Evolutionary conservation across 2,329 filamentous ascomycete genomes (phyloP).

Genomic region (Sclerotinia spermophila): DNA sequence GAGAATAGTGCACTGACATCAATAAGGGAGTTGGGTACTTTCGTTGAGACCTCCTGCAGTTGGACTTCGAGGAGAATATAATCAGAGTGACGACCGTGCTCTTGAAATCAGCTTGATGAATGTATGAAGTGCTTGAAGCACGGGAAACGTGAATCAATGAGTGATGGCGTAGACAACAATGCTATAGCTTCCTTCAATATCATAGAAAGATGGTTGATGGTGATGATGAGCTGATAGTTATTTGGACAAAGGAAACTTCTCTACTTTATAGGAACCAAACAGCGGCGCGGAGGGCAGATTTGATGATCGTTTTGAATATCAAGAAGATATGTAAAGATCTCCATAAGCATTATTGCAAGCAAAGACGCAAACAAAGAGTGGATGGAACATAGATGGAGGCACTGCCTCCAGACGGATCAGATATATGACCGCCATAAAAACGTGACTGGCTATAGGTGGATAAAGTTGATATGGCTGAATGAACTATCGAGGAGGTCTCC

Average conservation of each 20-base stretch:
- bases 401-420: conserved; percentile 32
- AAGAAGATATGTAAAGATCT: conserved; percentile 24
- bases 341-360: neutral
- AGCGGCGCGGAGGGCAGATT: conserved; percentile 6
- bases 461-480: conserved; percentile 19
- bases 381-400: conserved; percentile 23
- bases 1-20: conserved; percentile 27
- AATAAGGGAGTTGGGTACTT: conserved; percentile 23
- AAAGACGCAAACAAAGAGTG: conserved; percentile 1
- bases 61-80: neutral
- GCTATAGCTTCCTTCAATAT: neutral
- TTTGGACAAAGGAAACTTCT: neutral
- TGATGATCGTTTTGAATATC: neutral
- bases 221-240: conserved; percentile 10
- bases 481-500: conserved; percentile 3
- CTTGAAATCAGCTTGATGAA: neutral
- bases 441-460: conserved; percentile 25
- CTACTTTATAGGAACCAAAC: conserved; percentile 16
- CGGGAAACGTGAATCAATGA: neutral
- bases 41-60: neutral
- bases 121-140: neutral
- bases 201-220: neutral
- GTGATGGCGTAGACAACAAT: neutral
- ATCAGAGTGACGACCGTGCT: neutral
- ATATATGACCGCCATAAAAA: conserved; percentile 26